Percentiles rank a stretch among this genome's conserved stretches.
Evolutionary conservation across 495 filamentous ascomycete genomes (phyloP).

Genomic region (Aspergillus carlsbadensis): DNA sequence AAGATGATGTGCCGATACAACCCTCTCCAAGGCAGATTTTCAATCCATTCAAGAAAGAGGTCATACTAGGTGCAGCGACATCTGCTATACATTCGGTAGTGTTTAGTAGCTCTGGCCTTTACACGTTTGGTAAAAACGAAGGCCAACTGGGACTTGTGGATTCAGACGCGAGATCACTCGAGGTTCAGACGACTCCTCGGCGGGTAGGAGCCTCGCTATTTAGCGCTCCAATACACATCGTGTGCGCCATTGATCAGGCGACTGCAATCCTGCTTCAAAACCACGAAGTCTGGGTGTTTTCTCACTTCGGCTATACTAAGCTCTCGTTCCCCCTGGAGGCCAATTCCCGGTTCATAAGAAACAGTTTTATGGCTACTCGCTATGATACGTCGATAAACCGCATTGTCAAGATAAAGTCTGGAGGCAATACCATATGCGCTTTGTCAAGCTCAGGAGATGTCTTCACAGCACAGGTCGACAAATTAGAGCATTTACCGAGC

Average conservation of each 20-base stretch:
- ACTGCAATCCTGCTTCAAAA: slow-evolving; percentile 84
- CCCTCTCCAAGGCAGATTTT: slow-evolving; percentile 83
- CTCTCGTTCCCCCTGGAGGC: slow-evolving; percentile 75
- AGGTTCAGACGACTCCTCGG: slow-evolving; percentile 75
- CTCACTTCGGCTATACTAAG: slow-evolving; percentile 87
- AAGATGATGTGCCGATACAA: slow-evolving; percentile 76
- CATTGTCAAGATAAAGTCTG: slow-evolving; percentile 73
- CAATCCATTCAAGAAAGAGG: slow-evolving; percentile 83
- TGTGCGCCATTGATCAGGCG: slow-evolving; percentile 87
- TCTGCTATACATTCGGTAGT: slow-evolving; percentile 90
- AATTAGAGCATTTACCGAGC: slow-evolving; percentile 55
- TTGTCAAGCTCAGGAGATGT: slow-evolving; percentile 80
- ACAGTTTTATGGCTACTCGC: slow-evolving; percentile 63
- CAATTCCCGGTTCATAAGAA: slow-evolving; percentile 65
- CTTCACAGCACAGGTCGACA: slow-evolving; percentile 75
- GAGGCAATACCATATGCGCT: slow-evolving; percentile 87
- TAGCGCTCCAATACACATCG: slow-evolving; percentile 69
- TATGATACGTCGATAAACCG: slow-evolving; percentile 63
- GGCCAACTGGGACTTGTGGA: slow-evolving; percentile 94
- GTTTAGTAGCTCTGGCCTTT: slow-evolving; percentile 77
- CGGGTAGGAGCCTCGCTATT: slow-evolving; percentile 88
- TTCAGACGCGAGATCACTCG: slow-evolving; percentile 87
- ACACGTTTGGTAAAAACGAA: slow-evolving; percentile 93
- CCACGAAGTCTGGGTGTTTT: slow-evolving; percentile 88
- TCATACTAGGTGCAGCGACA: slow-evolving; percentile 79